A percentile compares a stretch with the other conserved stretches of the same genome.
Evolutionary conservation across 2,329 filamentous ascomycete species (phyloP).

Genomic region (Neonectria neomacrospora): DNA sequence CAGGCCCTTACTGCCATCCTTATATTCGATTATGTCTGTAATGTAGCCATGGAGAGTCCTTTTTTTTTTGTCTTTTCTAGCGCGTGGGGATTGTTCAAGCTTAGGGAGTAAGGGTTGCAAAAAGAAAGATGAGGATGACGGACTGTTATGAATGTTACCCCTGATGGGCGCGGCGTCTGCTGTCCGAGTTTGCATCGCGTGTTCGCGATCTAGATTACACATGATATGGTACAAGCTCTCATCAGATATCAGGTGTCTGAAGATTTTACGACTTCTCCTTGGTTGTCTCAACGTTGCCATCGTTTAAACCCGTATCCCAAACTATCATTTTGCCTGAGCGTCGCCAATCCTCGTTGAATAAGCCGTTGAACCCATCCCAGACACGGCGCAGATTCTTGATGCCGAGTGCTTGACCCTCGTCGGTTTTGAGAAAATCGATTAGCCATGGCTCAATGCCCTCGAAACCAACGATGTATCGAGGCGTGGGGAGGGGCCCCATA

Average conservation of each 20-base stretch:
- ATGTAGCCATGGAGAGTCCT: slow-evolving; percentile 35
- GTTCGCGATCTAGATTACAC: slow-evolving; percentile 10
- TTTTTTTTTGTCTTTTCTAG: slow-evolving; percentile 31
- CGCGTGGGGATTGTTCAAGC: slow-evolving; percentile 34
- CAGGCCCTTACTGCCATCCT: slow-evolving; percentile 23
- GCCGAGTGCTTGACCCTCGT: slow-evolving; percentile 54
- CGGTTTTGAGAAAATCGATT: slow-evolving; percentile 56
- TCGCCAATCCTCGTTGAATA: slow-evolving; percentile 71
- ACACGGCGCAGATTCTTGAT: slow-evolving; percentile 56
- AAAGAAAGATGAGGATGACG: slow-evolving; percentile 28
- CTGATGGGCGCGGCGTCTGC: neutral
- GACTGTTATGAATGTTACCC: slow-evolving; percentile 7
- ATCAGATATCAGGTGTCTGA: neutral
- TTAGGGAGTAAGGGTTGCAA: slow-evolving; percentile 39
- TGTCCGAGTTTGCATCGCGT: neutral
- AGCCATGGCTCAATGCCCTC: slow-evolving; percentile 65
- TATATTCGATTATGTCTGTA: slow-evolving; percentile 43
- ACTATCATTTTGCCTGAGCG: slow-evolving; percentile 67
- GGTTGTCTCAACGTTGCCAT: slow-evolving; percentile 12
- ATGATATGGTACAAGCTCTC: slow-evolving; percentile 6
- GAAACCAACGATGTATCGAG: slow-evolving; percentile 70
- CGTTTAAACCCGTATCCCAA: slow-evolving; percentile 63
- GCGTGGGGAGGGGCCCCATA: slow-evolving; percentile 47
- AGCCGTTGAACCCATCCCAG: slow-evolving; percentile 69
- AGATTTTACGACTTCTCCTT: slow-evolving; percentile 5